Evolutionary conservation across 2,329 filamentous ascomycete genomes (phyloP), one percentile per base, ranked within the genome.

Genomic region (Hyphodiscus sp.): DNA sequence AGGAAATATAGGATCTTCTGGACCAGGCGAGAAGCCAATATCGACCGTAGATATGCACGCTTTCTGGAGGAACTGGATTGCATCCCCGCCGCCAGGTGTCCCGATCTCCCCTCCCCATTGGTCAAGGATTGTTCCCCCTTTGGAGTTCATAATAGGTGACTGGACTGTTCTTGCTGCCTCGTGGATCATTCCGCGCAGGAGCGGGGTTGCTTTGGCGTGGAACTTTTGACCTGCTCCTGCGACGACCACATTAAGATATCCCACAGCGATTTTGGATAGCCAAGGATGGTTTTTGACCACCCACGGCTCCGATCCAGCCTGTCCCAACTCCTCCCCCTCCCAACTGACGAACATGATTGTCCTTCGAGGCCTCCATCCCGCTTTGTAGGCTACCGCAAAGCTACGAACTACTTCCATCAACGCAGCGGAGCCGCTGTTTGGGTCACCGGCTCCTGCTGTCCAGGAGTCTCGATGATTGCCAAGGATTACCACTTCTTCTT

Each of bases 401-500:
- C 82, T 51, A 8, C 85, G 80, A 44, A 90, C 78, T 1, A 91
- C 80, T 63, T 92, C 88, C 58, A 88, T 89, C 50, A 92, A 68
- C 0, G 83, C 80, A 1, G 88, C 86, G 20, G 85, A 89, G 55
- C 88, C 89, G 58, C 83, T 86, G 73, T 91, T 91, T 1, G 88
- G 88, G 62, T 92, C 89, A 9, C 76, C 86, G 9, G 87, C 86
- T 20, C 88, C 88, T 11, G 89, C 88, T n/a, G 84, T 83, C 88
- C 89, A 92, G 0, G 90, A 87, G 69, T 95, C 90, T 30, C 89
- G 82, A 65, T 95, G 90, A 66, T 95, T 95, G 8, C 90, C 90
- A 26, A 26, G 23, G 19, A 96, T 71, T 2, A 96, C 78, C 29
- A 96, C 76, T 1, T 94, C 89, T 65, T 96, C 90, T 63, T 95